Evolutionary conservation across 129 eudicot genomes (phyloP).

Genomic region (Tagetes patula): DNA sequence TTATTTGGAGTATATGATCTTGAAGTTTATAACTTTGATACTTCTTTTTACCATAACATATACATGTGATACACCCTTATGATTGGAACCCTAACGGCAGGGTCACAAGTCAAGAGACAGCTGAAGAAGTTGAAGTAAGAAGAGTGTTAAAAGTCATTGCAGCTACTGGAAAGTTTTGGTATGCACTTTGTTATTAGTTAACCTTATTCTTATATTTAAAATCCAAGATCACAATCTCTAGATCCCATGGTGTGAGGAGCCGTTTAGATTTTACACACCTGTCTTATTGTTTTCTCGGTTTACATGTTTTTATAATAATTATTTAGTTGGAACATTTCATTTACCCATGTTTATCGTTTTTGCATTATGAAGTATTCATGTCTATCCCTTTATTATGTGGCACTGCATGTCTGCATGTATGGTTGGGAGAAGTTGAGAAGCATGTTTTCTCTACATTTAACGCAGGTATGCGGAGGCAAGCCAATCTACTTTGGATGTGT

Average conservation of each 20-base stretch:
- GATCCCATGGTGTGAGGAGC: not conserved
- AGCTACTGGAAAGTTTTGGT: conserved; percentile 88
- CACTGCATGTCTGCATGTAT: conserved; percentile 64
- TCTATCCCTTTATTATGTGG: not conserved
- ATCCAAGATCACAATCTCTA: not conserved
- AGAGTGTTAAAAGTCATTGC: conserved; percentile 57
- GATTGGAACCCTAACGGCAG: conserved; percentile 4
- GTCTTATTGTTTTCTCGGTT: not conserved
- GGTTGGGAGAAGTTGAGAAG: conserved; percentile 76
- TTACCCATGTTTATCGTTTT: not conserved
- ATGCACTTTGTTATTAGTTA: conserved; percentile 19
- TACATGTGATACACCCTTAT: too few relatives aligned
- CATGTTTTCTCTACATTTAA: conserved; percentile 70
- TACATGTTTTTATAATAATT: conserved; percentile 3
- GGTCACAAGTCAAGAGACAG: conserved; percentile 41
- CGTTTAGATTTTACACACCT: not conserved
- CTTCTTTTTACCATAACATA: not conserved
- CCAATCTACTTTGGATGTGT: conserved; percentile 22
- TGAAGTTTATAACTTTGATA: not conserved
- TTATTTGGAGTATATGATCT: not conserved
- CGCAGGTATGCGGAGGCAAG: conserved; percentile 79
- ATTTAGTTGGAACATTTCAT: not conserved
- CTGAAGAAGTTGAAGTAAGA: conserved; percentile 52
- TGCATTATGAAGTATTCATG: conserved; percentile 8
- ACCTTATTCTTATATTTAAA: not conserved